These are phyloP conservation scores for Nakaseomyces nivariensis DNA, from an alignment of 1,139 yeast species.

Conservation along the genomic window DNA sequence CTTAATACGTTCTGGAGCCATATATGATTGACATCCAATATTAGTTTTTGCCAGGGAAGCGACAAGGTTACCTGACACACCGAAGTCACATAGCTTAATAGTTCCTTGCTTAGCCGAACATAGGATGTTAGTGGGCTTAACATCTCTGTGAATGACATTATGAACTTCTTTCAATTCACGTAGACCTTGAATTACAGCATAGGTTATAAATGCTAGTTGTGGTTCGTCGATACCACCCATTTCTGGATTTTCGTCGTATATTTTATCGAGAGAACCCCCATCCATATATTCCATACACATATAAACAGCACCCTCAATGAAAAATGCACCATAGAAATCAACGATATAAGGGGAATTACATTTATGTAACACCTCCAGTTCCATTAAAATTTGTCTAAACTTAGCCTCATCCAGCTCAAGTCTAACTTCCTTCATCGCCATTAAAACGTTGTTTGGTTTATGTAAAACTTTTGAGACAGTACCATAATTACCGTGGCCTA, in stretches of 20 bases:
- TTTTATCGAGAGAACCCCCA: slow-evolving; percentile 87
- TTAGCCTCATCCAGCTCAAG: slow-evolving; percentile 85
- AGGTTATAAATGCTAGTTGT: slow-evolving; percentile 71
- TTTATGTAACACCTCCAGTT: slow-evolving; percentile 82
- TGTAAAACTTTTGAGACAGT: slow-evolving; percentile 87
- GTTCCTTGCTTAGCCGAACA: slow-evolving; percentile 69
- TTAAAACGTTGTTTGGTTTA: slow-evolving; percentile 82
- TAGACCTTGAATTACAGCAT: slow-evolving; percentile 72
- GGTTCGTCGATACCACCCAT: slow-evolving; percentile 70
- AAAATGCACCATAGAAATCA: slow-evolving; percentile 93
- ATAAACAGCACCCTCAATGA: slow-evolving; percentile 94
- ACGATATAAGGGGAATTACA: slow-evolving; percentile 86
- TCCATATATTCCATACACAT: slow-evolving; percentile 99
- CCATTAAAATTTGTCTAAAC: slow-evolving; percentile 91
- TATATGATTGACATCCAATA: slow-evolving; percentile 95
- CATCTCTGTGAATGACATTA: slow-evolving; percentile 92
- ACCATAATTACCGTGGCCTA: slow-evolving; percentile 94
- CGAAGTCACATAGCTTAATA: slow-evolving; percentile 91
- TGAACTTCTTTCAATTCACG: slow-evolving; percentile 78
- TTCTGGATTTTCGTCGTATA: slow-evolving; percentile 45
- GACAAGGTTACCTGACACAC: slow-evolving; percentile 90
- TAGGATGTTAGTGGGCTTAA: slow-evolving; percentile 89
- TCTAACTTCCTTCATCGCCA: slow-evolving; percentile 97
- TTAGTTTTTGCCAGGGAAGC: slow-evolving; percentile 94
- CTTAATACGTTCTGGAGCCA: slow-evolving; percentile 97